Evolutionary conservation across 2,329 filamentous ascomycete genomes (phyloP), one percentile per base, ranked within the genome.

Genomic region (Magnaporthiopsis incrustans): DNA sequence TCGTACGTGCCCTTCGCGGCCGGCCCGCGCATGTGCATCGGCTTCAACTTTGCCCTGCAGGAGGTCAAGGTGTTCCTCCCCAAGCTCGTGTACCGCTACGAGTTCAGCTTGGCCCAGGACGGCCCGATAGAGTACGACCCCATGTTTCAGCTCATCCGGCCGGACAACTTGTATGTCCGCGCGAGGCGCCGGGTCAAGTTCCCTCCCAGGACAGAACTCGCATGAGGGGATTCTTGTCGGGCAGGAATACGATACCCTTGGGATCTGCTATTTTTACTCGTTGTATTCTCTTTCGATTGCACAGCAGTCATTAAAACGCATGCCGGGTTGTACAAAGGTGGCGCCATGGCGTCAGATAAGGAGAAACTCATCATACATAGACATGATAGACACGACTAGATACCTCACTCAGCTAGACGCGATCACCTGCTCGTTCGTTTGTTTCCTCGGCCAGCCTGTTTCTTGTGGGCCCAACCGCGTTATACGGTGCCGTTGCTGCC

Each of bases 1-100:
- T 75, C 81, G 0, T 88, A 87, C 68, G 75, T 83, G 4, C 86
- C 86, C 0, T 89, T 88, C 67, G 85, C 81, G 0, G 75, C 79
- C 0, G 86, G 86, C 0, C 80, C 77, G 0, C 76, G 86, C 1
- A 81, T 80, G 74, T 88, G 86, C 66, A 83, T 88, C 64, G 86
- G 85, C 0, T 87, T 86, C 78, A 88, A 86, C 72, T 86, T 88
- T 71, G 85, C 85, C 0, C 74, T 88, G 8, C 79, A 82, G 65
- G 84, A 88, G 71, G 77, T 86, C 65, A 87, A 87, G 75, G 77
- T 86, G 4, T 80, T 85, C 68, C 56, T 88, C 67, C 76, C 79
- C 1, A 83, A 87, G 74, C 73, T 88, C 53, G 72, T 88, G 2
- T 87, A 80, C 65, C 77, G 85, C 10, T 88, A 88, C 70, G 75